Percentiles rank a stretch among this genome's conserved stretches.
Evolutionary conservation across 805 yeast genomes (phyloP).

Genomic region (Saturnispora sekii): DNA sequence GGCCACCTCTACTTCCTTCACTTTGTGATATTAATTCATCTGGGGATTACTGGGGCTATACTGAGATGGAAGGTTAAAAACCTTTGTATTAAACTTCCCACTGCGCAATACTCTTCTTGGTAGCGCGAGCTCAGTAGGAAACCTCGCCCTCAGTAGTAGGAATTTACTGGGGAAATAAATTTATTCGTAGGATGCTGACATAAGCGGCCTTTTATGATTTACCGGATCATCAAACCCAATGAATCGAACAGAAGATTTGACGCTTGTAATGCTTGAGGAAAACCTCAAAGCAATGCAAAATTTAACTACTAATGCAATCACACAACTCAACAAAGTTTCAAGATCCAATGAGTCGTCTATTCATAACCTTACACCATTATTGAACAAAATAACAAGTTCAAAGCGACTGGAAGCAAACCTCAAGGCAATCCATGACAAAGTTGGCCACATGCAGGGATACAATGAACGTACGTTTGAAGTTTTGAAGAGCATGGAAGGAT

Average conservation of each 20-base stretch:
- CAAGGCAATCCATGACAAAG: conserved; percentile 36
- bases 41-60: no score
- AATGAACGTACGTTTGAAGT: conserved; percentile 4
- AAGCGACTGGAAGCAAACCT: conserved; percentile 1
- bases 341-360: conserved; percentile 47
- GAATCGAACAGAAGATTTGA: conserved; percentile 55
- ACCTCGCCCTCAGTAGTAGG: no score
- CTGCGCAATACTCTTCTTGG: no score
- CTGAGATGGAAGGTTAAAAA: no score
- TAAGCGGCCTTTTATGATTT: no score
- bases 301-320: conserved; percentile 44
- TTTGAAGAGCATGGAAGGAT: conserved; percentile 17
- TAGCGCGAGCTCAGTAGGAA: no score
- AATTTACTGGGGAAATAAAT: no score
- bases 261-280: conserved; percentile 72
- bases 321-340: conserved; percentile 45
- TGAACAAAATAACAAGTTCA: conserved; percentile 1
- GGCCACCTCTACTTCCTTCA: no score
- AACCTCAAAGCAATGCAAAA: conserved; percentile 50
- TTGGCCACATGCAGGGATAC: conserved; percentile 26
- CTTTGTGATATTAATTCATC: no score
- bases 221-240: not conserved
- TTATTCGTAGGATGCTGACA: no score
- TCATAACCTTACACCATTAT: conserved; percentile 25
- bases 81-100: no score